phyloP scores from a whole-genome alignment of 1,139 yeast genomes.

The Debaryomycetaceae sp. region DNA sequence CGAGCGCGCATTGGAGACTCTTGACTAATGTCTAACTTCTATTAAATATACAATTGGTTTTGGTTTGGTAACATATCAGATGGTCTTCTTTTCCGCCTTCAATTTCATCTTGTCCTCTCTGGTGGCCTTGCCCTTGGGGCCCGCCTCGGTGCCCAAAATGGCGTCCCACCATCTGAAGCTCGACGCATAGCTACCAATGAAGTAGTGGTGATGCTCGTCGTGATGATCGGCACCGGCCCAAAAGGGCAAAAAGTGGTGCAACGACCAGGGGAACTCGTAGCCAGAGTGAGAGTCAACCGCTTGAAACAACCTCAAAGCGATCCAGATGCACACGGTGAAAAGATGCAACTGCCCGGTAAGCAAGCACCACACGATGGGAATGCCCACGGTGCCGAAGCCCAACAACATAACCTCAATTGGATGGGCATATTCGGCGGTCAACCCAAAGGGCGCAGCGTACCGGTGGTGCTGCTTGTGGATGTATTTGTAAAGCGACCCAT shows the following conservation, averaged over 20 bases:
- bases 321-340: conserved; percentile 83
- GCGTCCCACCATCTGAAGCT: conserved; percentile 95
- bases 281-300: conserved; percentile 98
- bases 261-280: conserved; percentile 94
- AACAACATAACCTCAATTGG: conserved; percentile 87
- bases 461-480: conserved; percentile 96
- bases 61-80: conserved; percentile 2
- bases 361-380: conserved; percentile 54
- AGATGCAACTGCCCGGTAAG: conserved; percentile 54
- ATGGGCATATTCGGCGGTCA: conserved; percentile 96
- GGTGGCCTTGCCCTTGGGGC: conserved; percentile 56
- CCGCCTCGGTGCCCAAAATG: conserved; percentile 78
- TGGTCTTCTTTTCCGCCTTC: conserved; percentile 34
- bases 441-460: conserved; percentile 95
- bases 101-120: conserved; percentile 56
- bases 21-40: conserved; percentile 2
- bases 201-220: conserved; percentile 92
- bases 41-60: not conserved
- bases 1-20: conserved; percentile 21
- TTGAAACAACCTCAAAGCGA: conserved; percentile 81
- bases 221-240: conserved; percentile 99
- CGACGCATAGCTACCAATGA: conserved; percentile 89
- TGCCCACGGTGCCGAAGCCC: conserved; percentile 93
- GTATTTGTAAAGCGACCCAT: conserved; percentile 79
- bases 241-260: conserved; percentile 84